phyloP scores from a whole-genome alignment of 768 basidiomycete species.

The Gymnopilus junonius region DNA sequence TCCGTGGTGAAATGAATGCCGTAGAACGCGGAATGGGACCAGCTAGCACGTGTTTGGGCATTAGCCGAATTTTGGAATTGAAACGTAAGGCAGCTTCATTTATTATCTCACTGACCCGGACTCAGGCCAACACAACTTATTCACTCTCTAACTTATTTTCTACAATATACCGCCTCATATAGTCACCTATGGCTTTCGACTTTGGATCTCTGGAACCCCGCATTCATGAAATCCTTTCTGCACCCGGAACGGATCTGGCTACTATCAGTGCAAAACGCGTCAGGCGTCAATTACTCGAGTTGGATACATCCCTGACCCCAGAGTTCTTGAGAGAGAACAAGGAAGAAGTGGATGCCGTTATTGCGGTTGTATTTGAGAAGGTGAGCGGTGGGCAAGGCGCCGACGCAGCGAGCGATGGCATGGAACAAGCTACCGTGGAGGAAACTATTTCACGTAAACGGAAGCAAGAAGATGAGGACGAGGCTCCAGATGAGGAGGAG shows the following conservation, averaged over 20 bases:
- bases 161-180: conserved; percentile 23
- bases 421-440: conserved; percentile 24
- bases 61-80: conserved; percentile 6
- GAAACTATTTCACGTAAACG: conserved; percentile 39
- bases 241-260: conserved; percentile 75
- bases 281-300: conserved; percentile 68
- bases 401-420: conserved; percentile 33
- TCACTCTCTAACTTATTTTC: conserved; percentile 25
- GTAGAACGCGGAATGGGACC: conserved; percentile 4
- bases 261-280: conserved; percentile 91
- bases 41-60: conserved; percentile 13
- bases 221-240: conserved; percentile 72
- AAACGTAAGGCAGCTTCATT: conserved; percentile 8
- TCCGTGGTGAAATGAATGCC: background rate
- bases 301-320: conserved; percentile 55
- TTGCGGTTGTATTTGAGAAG: conserved; percentile 64
- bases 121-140: conserved; percentile 8
- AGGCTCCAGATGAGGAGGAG: conserved; percentile 33
- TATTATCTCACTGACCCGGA: conserved; percentile 13
- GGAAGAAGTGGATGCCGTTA: conserved; percentile 68
- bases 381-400: conserved; percentile 48
- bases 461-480: conserved; percentile 41
- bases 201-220: conserved; percentile 58
- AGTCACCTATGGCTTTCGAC: conserved; percentile 52
- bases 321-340: conserved; percentile 71